Evolutionary conservation across 148 eudicot genomes (phyloP), one percentile per base, ranked within the genome.

Genomic region (Persicaria tinctoria): DNA sequence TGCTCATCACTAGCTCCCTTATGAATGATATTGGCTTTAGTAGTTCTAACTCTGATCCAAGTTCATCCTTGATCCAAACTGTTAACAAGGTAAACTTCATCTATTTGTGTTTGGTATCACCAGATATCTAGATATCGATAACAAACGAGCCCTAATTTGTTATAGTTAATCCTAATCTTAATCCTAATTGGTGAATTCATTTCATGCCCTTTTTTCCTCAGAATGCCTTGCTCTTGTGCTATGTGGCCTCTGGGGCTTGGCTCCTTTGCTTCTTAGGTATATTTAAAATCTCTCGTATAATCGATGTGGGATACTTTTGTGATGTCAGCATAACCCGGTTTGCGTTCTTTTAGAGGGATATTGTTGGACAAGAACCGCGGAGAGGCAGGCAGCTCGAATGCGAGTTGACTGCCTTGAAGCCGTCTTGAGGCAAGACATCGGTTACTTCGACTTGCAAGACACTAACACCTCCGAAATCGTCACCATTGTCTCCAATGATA

Each of bases 331-430:
- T 50, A 50, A 10, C 53, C 53, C 3, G 13, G 9, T 50, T 8
- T 2, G 53, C 13, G 70, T 66, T 13, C 48, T 41, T 27, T 6
- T 51, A 83, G 85, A 83, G 78, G 85, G 85, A 45, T 83, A 79
- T 66, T 83, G 82, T 44, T 83, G 85, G 85, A 73, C 83, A 64
- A 78, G 86, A 80, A 80, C 83, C 46, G 86, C 75, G 18, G 83
- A 83, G 73, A 80, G 86, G 48, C 86, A 83, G 45, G 83, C 86
- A n/a, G 46, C 79, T 23, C 56, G 75, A 62, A 46, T 83, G 77
- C 73, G 86, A 59, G 53, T 56, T 11, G 78, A 64, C 8, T 80
- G 80, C 70, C 51, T 83, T 64, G 73, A 76, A 75, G 86, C 86
- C 32, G 83, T 83, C 10, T 63, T 83, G 14, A 77, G 86, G 70